phyloP scores from a whole-genome alignment of 176 grass and related monocot species.

The Oropetium thomaeum region DNA sequence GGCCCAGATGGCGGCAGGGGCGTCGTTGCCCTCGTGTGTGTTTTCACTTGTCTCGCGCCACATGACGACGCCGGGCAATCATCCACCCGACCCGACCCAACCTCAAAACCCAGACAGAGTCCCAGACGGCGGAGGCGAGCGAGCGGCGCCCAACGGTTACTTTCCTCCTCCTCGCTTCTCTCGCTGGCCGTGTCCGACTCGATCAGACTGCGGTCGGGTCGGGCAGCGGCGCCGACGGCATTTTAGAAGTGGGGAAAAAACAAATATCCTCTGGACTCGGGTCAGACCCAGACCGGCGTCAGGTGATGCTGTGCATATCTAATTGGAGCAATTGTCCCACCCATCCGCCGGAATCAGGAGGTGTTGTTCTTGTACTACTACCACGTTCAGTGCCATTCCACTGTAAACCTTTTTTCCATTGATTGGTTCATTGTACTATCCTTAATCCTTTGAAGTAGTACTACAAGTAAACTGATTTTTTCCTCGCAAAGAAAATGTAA shows the following conservation, averaged over 20 bases:
- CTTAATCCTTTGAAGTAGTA: too few species aligned
- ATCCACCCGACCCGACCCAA: not conserved
- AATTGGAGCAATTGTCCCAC: slow-evolving; percentile 29
- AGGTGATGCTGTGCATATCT: slow-evolving; percentile 23
- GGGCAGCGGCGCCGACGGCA: slow-evolving; percentile 18
- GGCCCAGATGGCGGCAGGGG: not conserved
- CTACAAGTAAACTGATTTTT: too few species aligned
- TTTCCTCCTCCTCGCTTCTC: slow-evolving; percentile 6
- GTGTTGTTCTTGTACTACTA: not conserved
- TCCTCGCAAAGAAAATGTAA: too few species aligned
- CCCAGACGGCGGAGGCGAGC: too few species aligned
- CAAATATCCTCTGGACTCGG: slow-evolving; percentile 20
- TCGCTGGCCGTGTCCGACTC: not conserved
- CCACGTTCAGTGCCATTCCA: not conserved
- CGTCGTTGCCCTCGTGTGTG: not conserved
- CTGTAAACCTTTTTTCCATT: not conserved
- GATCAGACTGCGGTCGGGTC: not conserved
- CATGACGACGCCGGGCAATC: not conserved
- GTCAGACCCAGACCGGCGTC: slow-evolving; percentile 31
- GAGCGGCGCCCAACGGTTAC: slow-evolving; percentile 48
- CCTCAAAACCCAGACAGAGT: not conserved
- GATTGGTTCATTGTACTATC: too few species aligned
- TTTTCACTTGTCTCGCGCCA: too few species aligned
- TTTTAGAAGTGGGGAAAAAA: slow-evolving; percentile 10
- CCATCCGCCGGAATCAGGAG: slow-evolving; percentile 11